Evolutionary conservation across 768 basidiomycete genomes (phyloP).

Genomic region (Agrocybe chaxingu): DNA sequence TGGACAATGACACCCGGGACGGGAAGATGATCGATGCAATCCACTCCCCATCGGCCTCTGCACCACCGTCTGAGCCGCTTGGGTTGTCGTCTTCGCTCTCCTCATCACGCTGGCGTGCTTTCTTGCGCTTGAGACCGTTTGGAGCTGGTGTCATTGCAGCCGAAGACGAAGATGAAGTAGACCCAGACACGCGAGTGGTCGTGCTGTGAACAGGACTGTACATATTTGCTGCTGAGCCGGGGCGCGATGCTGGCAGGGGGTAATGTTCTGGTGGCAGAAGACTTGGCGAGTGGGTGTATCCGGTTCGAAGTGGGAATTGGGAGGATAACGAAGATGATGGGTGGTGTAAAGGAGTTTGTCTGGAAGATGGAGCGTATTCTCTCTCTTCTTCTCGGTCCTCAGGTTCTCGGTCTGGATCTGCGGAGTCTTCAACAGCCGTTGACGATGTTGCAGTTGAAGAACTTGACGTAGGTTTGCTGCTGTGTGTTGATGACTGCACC

Average conservation of each 20-base stretch:
- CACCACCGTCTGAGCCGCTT: constrained; percentile 26
- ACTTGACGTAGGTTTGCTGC: constrained; percentile 23
- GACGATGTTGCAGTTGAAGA: constrained; percentile 6
- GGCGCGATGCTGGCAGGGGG: constrained; percentile 32
- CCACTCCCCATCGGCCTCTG: constrained; percentile 71
- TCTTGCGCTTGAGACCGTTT: constrained; percentile 44
- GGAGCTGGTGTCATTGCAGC: constrained; percentile 18
- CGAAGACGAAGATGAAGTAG: constrained; percentile 18
- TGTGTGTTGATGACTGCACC: constrained; percentile 12
- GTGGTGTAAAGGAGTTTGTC: constrained; percentile 15
- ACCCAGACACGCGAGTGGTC: constrained; percentile 23
- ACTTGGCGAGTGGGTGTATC: constrained; percentile 21
- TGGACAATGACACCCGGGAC: too few relatives aligned
- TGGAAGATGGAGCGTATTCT: constrained; percentile 32
- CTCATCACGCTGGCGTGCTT: constrained; percentile 48
- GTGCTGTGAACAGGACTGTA: constrained; percentile 29
- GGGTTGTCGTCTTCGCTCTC: constrained; percentile 43
- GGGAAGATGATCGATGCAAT: constrained; percentile 13
- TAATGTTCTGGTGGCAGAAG: constrained; percentile 28
- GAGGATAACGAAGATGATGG: constrained; percentile 12
- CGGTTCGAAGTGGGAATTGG: constrained; percentile 24
- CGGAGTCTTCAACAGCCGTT: constrained; percentile 22
- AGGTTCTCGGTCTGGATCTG: constrained; percentile 34
- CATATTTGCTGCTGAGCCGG: constrained; percentile 30
- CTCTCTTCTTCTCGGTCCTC: too few relatives aligned